Conservation (phyloP, 805 yeast genomes). For the Schwanniomyces pseudopolymorphus region DNA sequence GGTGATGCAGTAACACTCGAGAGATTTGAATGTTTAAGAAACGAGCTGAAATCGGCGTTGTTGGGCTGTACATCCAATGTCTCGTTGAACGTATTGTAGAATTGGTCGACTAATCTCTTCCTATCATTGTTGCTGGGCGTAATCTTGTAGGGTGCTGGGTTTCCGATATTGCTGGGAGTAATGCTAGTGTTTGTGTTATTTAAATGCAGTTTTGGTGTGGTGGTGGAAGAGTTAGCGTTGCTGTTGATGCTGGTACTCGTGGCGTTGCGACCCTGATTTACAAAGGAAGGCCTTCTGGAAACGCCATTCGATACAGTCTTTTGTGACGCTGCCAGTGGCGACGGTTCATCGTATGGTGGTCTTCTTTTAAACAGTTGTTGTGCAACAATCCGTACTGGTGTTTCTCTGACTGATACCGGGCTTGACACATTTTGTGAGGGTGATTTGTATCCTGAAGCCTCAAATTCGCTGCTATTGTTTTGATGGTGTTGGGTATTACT, state of each 20-base stretch:
- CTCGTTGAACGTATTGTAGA: constrained; percentile 28
- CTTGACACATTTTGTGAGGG: neutral
- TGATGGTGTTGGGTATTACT: neutral
- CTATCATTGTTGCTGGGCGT: constrained; percentile 15
- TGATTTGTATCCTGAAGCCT: neutral
- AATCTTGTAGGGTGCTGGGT: constrained; percentile 4
- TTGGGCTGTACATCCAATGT: neutral
- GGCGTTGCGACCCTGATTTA: neutral
- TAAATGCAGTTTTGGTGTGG: neutral
- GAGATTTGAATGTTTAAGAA: neutral
- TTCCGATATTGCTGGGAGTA: neutral
- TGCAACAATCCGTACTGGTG: neutral
- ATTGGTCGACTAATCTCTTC: constrained; percentile 42
- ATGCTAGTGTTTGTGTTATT: neutral
- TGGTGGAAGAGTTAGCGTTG: neutral
- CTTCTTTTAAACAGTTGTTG: neutral
- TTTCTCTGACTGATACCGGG: neutral
- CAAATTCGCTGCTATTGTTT: neutral
- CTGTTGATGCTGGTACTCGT: neutral
- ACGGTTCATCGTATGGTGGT: neutral
- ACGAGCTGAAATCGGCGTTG: neutral
- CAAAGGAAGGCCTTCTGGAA: neutral
- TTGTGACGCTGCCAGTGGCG: neutral
- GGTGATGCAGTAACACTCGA: neutral
- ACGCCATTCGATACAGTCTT: neutral